Percentiles rank a stretch among this genome's conserved stretches.
Evolutionary conservation across 2,329 filamentous ascomycete genomes (phyloP).

Genomic region (Xylaria sp.): DNA sequence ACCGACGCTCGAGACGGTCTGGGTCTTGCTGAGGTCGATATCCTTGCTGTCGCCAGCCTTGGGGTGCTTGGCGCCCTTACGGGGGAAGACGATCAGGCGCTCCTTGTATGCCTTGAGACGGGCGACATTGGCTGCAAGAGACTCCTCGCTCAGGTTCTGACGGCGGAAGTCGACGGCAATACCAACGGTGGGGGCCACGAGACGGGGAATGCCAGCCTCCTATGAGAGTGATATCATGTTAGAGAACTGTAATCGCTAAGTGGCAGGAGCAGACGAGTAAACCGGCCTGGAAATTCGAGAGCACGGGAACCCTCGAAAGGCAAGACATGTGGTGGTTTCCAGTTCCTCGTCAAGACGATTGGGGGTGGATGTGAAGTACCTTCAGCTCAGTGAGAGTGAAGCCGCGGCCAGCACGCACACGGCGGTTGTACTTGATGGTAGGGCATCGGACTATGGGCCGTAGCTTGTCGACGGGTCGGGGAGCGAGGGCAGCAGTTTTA

Average conservation of each 20-base stretch:
- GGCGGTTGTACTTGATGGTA: conserved; percentile 99
- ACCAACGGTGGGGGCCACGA: conserved; percentile 93
- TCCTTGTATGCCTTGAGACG: conserved; percentile 98
- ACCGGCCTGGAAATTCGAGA: conserved; percentile 5
- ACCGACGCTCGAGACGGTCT: conserved; percentile 66
- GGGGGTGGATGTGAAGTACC: conserved; percentile 64
- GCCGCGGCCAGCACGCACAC: conserved; percentile 93
- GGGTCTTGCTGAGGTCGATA: conserved; percentile 73
- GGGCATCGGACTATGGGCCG: conserved; percentile 97
- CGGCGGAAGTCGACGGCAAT: conserved; percentile 97
- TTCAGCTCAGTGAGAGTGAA: conserved; percentile 98
- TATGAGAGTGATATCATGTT: conserved; percentile 55
- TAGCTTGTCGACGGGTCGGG: conserved; percentile 96
- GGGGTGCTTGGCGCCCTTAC: conserved; percentile 84
- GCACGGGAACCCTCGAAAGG: neutral
- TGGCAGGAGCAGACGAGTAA: conserved; percentile 2
- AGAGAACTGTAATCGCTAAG: conserved; percentile 43
- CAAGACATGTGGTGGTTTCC: neutral
- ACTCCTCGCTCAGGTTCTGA: conserved; percentile 97
- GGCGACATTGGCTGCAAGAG: conserved; percentile 91
- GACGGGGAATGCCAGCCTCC: conserved; percentile 96
- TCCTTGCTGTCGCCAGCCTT: conserved; percentile 94
- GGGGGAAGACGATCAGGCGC: conserved; percentile 97
- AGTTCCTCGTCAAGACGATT: neutral
- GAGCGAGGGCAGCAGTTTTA: conserved; percentile 95